Evolutionary conservation across 2,329 filamentous ascomycete species (phyloP).

Genomic region (Davidsoniella eucalypti): DNA sequence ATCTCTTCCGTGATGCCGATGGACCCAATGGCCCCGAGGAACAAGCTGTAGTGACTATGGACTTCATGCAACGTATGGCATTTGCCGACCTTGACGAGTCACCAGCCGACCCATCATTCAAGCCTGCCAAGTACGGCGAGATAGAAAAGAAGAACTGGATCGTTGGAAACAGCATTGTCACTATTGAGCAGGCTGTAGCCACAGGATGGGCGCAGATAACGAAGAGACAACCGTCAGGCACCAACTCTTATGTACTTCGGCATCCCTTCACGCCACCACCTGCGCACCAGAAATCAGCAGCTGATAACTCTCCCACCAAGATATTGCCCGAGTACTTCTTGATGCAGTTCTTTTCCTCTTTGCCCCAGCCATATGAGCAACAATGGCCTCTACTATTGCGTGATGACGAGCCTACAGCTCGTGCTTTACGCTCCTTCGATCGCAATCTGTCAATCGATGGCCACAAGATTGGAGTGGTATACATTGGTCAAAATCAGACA

Average conservation of each 20-base stretch:
- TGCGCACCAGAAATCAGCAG: conserved; percentile 32
- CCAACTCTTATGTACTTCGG: conserved; percentile 40
- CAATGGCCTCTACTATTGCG: conserved; percentile 63
- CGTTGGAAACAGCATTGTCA: conserved; percentile 56
- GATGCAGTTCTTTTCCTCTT: conserved; percentile 49
- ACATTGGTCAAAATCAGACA: conserved; percentile 75
- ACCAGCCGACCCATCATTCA: conserved; percentile 47
- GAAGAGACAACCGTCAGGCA: conserved; percentile 54
- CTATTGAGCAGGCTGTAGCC: conserved; percentile 51
- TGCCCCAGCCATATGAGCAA: conserved; percentile 39
- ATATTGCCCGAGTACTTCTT: conserved; percentile 60
- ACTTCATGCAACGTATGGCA: conserved; percentile 82
- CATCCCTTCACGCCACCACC: conserved; percentile 43
- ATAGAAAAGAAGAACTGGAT: conserved; percentile 54
- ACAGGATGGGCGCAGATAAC: conserved; percentile 56
- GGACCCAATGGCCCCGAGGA: conserved; percentile 65
- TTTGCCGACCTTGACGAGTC: conserved; percentile 77
- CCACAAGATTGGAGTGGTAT: conserved; percentile 89
- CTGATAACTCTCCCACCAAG: conserved; percentile 34
- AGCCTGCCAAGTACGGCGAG: conserved; percentile 44
- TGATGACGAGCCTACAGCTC: conserved; percentile 47
- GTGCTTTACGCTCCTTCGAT: conserved; percentile 71
- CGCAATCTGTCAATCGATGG: conserved; percentile 80
- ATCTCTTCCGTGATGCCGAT: conserved; percentile 62
- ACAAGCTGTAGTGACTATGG: conserved; percentile 81